These are phyloP conservation scores for Paracoccidioides lutzii DNA, from an alignment of 2,329 filamentous ascomycete genomes.

Conservation along the genomic window DNA sequence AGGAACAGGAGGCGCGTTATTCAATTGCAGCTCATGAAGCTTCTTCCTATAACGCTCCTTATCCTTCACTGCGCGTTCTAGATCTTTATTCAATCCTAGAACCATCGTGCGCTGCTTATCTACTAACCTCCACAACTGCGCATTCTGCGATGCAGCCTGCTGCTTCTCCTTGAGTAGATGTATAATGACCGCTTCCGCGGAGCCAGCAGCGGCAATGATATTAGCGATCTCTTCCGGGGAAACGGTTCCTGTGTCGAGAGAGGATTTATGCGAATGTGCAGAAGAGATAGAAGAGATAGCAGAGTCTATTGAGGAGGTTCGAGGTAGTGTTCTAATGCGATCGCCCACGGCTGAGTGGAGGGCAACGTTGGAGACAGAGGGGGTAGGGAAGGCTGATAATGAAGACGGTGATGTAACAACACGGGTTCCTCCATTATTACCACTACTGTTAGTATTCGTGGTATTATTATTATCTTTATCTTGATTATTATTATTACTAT, in stretches of 20 bases:
- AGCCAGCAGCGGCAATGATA: constrained; percentile 73
- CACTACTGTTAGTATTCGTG: not conserved
- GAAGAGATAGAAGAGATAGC: constrained; percentile 67
- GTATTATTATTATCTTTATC: not conserved
- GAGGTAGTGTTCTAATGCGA: constrained; percentile 34
- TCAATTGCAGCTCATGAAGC: constrained; percentile 60
- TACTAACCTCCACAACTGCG: constrained; percentile 86
- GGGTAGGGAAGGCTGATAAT: constrained; percentile 17
- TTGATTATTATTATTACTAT: not conserved
- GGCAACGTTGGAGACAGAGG: constrained; percentile 13
- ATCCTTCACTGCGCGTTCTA: constrained; percentile 81
- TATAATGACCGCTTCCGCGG: constrained; percentile 75
- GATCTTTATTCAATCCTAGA: constrained; percentile 81
- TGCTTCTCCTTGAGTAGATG: constrained; percentile 86
- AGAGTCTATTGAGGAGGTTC: constrained; percentile 85
- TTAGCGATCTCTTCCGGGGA: constrained; percentile 62
- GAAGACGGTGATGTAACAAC: constrained; percentile 14
- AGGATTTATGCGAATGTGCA: constrained; percentile 44
- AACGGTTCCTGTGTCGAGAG: constrained; percentile 44
- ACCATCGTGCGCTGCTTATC: constrained; percentile 96
- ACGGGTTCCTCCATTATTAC: not conserved
- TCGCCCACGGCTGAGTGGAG: constrained; percentile 7
- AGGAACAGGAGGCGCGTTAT: constrained; percentile 6
- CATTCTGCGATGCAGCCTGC: constrained; percentile 74
- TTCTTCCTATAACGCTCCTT: constrained; percentile 90